Evolutionary conservation across 176 grass and related monocot genomes (phyloP).

Genomic region (Carex littledalei): DNA sequence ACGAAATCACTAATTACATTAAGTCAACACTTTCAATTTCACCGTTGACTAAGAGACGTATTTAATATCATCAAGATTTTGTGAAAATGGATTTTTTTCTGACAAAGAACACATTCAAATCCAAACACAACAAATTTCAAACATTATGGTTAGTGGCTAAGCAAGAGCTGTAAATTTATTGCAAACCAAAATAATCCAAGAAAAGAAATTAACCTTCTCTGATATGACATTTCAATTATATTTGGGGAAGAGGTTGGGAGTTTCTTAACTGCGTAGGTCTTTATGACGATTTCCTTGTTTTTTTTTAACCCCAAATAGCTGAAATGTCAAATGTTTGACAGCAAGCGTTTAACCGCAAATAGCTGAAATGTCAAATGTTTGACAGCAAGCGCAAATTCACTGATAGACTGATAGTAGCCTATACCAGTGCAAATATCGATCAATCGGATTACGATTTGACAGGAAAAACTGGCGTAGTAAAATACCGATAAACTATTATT

Average conservation of each 20-base stretch:
- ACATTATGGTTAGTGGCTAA: background rate
- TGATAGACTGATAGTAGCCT: background rate
- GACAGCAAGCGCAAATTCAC: background rate
- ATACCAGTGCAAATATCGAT: too few relatives aligned
- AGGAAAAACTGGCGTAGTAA: too few relatives aligned
- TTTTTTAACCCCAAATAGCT: background rate
- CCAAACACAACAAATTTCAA: background rate
- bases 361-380: background rate
- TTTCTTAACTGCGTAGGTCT: background rate
- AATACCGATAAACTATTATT: too few relatives aligned
- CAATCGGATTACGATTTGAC: too few relatives aligned
- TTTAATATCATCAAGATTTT: background rate
- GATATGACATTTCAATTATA: background rate
- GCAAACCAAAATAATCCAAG: background rate
- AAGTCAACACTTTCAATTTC: background rate
- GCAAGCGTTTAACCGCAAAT: too few relatives aligned
- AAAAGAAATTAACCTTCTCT: background rate
- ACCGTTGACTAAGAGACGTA: background rate
- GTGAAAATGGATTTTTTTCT: background rate
- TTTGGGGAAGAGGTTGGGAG: too few relatives aligned
- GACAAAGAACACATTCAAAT: background rate
- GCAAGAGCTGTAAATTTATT: background rate
- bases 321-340: background rate
- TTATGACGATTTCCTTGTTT: background rate
- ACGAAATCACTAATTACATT: background rate